phyloP scores from a whole-genome alignment of 192 early-diverging fungal species.

The Lobosporangium transversale region DNA sequence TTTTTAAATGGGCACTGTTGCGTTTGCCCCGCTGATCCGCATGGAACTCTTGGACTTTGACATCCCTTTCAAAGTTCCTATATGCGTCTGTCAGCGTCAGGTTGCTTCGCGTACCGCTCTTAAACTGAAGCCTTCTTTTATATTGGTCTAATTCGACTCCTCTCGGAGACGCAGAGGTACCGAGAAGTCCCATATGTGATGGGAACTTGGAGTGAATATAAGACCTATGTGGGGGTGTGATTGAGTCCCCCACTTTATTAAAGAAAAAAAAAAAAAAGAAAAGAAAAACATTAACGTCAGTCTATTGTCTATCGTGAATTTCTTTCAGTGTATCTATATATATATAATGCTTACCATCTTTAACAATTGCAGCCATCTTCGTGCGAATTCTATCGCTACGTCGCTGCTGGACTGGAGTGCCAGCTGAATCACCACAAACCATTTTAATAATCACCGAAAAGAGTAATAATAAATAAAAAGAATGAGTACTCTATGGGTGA shows the following conservation, averaged over 20 bases:
- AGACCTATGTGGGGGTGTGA: conserved; percentile 38
- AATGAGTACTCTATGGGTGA: no score
- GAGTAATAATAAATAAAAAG: no score
- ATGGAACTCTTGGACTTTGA: conserved; percentile 25
- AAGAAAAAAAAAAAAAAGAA: no score
- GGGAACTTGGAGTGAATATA: conserved; percentile 34
- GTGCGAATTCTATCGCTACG: conserved; percentile 34
- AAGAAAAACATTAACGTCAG: no score
- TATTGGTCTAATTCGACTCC: conserved; percentile 31
- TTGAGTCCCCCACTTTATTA: conserved; percentile 33
- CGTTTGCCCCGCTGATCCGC: conserved; percentile 40
- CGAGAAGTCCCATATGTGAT: no score
- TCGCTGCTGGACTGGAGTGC: conserved; percentile 5
- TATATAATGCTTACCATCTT: conserved; percentile 31
- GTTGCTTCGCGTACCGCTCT: conserved; percentile 27
- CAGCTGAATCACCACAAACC: no score
- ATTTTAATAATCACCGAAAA: no score
- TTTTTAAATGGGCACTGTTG: conserved; percentile 32
- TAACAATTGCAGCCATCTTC: conserved; percentile 9
- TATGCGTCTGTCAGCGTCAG: conserved; percentile 27
- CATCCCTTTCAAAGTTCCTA: conserved; percentile 26
- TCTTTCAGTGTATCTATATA: no score
- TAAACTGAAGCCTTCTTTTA: conserved; percentile 47
- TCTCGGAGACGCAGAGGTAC: no score
- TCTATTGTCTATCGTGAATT: no score